Base-by-base conservation (phyloP, 2,329 filamentous ascomycete genomes). In the Ascomycota sp. region DNA sequence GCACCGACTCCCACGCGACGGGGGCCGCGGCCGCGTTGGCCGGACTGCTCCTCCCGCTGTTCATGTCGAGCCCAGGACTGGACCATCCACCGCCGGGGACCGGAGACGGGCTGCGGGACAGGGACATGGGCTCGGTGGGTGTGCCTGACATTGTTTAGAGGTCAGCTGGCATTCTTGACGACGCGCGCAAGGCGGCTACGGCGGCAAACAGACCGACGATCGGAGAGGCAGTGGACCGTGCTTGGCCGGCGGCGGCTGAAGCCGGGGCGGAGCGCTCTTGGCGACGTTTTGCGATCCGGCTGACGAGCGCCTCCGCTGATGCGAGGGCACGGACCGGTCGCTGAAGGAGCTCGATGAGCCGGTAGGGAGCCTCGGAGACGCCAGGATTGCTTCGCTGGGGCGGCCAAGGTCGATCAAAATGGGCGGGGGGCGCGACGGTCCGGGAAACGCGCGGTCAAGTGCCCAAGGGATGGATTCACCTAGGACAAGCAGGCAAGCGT, bases 21-120 rank as follows among this genome's bases (percentile, higher is more conserved):
- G 61, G 54, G 31, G 60, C 61, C 35, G 65, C 64, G 48, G 63
- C 68, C 33, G 58, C 53, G 48, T 52, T 63, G 44, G 53, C 57
- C 40, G 79, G 76, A 47, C 73, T 82, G 23, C 70, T 69, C 40
- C 68, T 65, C 36, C 75, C 75, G 49, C 75, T 80, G 38, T 69
- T 72, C 35, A 77, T 72, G 45, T 70, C 76, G 46, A 81, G 64
- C 38, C 75, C 80, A 32, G 78, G 82, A 54, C 76, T 89, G 33
- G 80, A 72, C 85, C 86, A 94, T 42, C 83, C 83, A 47, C 81
- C 82, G 43, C 78, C 77, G 36, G 73, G 76, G 37, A 72, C 67
- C 36, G 85, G 86, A 32, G 82, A 93, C 30, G 85, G 81, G 47
- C 81, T 91, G 55, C 82, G 73, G 40, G 83, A 89, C 37, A 86